Evolutionary conservation across 2,329 filamentous ascomycete genomes (phyloP), one percentile per base, ranked within the genome.

Genomic region (Thermoascus crustaceus): DNA sequence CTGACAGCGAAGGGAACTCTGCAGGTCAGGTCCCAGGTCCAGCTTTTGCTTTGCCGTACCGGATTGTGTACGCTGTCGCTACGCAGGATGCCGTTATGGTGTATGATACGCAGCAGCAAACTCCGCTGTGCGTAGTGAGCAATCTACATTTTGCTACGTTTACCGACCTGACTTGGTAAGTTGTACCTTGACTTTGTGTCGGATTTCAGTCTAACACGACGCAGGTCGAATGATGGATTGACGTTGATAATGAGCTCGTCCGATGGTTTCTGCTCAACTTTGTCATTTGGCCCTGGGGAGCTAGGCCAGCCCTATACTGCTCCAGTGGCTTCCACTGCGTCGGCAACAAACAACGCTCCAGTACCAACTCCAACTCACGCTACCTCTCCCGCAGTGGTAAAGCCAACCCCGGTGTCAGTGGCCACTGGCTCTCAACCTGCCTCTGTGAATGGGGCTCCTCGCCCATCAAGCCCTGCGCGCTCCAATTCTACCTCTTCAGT

Each of bases 61-160:
- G 91, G 17, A 87, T 98, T 69, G 75, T 98, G 0, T 98, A 96
- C 62, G 91, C 89, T 3, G 89, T 98, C 23, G 93, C 91, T 5
- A 98, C 91, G 0, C 89, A 96, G 56, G 91, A 98, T 62, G 85
- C 91, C 0, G 85, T 98, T 3, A 69, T 95, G 27, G 73, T 98
- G 14, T 98, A 98, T 55, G 91, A 98, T 61, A 98, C 91, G 0
- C 91, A 98, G 55, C 91, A 98, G 56, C 83, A 88, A 52, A 93
- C 86, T 5, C 91, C 91, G 2, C 69, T 98, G 22, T 94, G 87
- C 56, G 75, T 96, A 24, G 89, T 98, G 32, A 96, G 87, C 73
- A 98, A 98, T 54, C 66, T 98, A 45, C 91, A 98, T 60, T 94
- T 89, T 59, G 88, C 91, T 4, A 96, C 91, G 0, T 98, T 98